phyloP scores from a whole-genome alignment of 768 basidiomycete genomes.

The Sarcodon sp. region DNA sequence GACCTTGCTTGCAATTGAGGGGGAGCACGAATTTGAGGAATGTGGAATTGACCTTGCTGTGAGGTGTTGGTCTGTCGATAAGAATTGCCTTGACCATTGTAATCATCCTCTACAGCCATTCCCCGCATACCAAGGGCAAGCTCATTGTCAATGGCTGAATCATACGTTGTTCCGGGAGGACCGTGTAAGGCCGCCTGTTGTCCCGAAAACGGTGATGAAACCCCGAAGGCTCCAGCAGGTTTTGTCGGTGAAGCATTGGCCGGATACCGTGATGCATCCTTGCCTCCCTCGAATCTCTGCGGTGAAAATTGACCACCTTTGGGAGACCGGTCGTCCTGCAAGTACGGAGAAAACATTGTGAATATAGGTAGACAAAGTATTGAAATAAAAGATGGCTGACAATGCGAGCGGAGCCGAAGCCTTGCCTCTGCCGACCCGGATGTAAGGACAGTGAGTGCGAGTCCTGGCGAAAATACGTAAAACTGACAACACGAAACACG shows the following conservation, averaged over 20 bases:
- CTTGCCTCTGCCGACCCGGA: conserved; percentile 34
- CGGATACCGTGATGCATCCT: conserved; percentile 22
- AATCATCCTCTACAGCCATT: conserved; percentile 47
- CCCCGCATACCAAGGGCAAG: conserved; percentile 46
- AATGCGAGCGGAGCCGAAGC: background rate
- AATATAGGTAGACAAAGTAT: background rate
- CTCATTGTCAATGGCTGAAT: conserved; percentile 35
- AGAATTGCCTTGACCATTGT: conserved; percentile 9
- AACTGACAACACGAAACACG: background rate
- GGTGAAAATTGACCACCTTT: conserved; percentile 41
- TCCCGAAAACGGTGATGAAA: conserved; percentile 18
- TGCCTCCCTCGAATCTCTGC: conserved; percentile 36
- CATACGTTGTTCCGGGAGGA: conserved; percentile 15
- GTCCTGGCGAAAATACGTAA: conserved; percentile 21
- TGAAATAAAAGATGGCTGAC: background rate
- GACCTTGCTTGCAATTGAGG: conserved; percentile 28
- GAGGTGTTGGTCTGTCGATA: conserved; percentile 1
- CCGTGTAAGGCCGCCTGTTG: conserved; percentile 12
- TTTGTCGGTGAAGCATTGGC: conserved; percentile 36
- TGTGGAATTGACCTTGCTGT: conserved; percentile 13
- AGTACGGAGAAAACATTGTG: background rate
- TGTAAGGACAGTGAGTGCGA: conserved; percentile 26
- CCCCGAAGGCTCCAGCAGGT: conserved; percentile 16
- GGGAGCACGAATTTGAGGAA: conserved; percentile 27
- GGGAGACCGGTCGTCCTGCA: background rate